Base-by-base conservation (phyloP, 768 basidiomycete genomes). In the Suillus spraguei region DNA sequence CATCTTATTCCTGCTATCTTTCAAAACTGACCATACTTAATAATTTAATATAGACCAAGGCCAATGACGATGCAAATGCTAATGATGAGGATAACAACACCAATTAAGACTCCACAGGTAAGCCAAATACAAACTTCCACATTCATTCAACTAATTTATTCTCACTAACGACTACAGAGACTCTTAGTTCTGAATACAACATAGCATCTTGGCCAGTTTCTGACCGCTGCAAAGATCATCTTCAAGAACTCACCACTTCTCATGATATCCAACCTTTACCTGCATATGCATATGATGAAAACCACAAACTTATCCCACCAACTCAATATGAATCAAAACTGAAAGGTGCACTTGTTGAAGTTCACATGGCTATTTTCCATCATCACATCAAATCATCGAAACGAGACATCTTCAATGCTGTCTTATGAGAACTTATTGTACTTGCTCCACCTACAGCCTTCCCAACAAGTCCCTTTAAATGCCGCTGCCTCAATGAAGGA, bases 131-230 rank as follows among this genome's bases (percentile, higher is more conserved):
- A 42, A 42, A 44, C 4, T 10, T 9, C 17, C 20, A 20, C 20
- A 20, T 6, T 42, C 3, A 17, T 20, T 6, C 10, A 8, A 44
- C 20, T n/a, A 44, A 44, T 39, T n/a, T 42, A 10, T 4, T 44
- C 17, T n/a, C 42, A n/a, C n/a, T 44, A n/a, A 20, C 8, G 9
- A 44, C 42, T 9, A 20, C 20, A n/a, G 56, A 58, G 8, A 53
- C 22, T 16, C 62, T 59, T 7, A 47, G 36, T 36, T 38, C 46
- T 13, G 36, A 63, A 4, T 62, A 55, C 13, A 3, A 24, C 6
- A 50, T 63, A 56, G 39, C 53, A 22, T 38, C 14, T 11, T 63
- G 63, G 63, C 63, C 46, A 24, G 47, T 63, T 50, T 41, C 55
- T 1, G 22, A 64, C 5, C 16, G 2, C 16, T 41, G 16, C 6